Evolutionary conservation across 2,329 filamentous ascomycete genomes (phyloP), one percentile per base, ranked within the genome.

Genomic region (Ceratocystiopsis minuta): DNA sequence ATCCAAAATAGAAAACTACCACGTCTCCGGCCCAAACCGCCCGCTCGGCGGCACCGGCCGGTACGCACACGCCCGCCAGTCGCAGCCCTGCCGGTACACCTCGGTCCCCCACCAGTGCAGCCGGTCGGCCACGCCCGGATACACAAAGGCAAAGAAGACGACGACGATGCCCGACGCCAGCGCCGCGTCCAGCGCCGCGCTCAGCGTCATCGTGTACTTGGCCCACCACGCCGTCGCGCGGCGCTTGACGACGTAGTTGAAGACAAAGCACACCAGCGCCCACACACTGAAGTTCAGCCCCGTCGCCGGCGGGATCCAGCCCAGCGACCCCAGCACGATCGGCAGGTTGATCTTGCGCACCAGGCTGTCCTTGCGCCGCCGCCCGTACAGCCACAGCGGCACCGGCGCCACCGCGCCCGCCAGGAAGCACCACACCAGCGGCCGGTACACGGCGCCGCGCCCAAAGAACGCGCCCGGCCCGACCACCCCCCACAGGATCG

Each of bases 31-130:
- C 1, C 80, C 80, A 57, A 86, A 86, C 45, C 63, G 69, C 18
- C 68, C 66, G 0, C 79, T 80, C 14, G 75, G 68, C 0, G 66
- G 61, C 6, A 90, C 68, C 0, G 59, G 67, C 43, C 66, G 72
- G 54, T 80, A 88, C 1, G 81, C 60, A 56, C 83, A 90, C 36
- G 81, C 83, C 55, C 77, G 67, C 82, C 83, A 90, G 61, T 90
- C 83, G 57, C 83, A 90, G 16, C 84, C 83, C 57, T 76, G 68
- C 58, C 85, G 87, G 56, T 85, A 86, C 6, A 88, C 70, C 54
- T 90, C 81, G 0, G 85, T 92, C 0, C 85, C 85, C 85, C 84
- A 92, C 85, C 84, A 92, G 43, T 66, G 74, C 54, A 90, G 86
- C 24, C 68, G 66, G 34, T 73, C 68, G 64, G 79, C 80, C 65